Base-by-base conservation (phyloP, 345 rosid genomes). In the Melaleuca quinquenervia region DNA sequence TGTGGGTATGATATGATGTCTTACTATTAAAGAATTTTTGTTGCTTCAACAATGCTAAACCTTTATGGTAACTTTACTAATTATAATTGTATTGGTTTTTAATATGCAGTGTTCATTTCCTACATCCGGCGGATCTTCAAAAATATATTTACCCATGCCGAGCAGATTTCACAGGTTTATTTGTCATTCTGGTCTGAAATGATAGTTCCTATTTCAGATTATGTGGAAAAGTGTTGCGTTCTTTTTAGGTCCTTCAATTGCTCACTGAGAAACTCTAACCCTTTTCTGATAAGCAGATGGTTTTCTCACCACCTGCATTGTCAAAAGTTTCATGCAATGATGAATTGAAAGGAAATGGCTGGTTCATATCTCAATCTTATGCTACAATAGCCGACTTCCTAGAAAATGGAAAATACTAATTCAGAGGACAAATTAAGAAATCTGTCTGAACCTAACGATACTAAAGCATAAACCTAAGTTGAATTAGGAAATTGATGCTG, bases 101-200 rank as follows among this genome's bases (percentile, higher is more conserved):
- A 50, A 15, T 51, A 78, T 93, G 91, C 93, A 96, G 98, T 97
- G 90, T 95, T 97, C 76, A 94, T 96, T 44, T 90, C 96, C 51
- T 95, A 95, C 89, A 89, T 97, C 82, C 94, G 94, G 64, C 93
- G 97, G 87, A 95, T 97, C 91, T 96, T 96, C 96, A 96, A 91
- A 90, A 96, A 96, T 86, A 93, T 97, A 87, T 96, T 96, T 87
- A 94, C 90, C 86, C 99, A 97, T 85, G 96, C 99, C 0, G 97
- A 95, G 91, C 98, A 97, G 90, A 96, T 97, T 89, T 95, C 99
- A 27, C 98, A 96, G 99, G 99, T 96, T 36, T 48, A 27, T 85
- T 50, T 24, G 12, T 50, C 41, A 75, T 84, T 64, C 27, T 84
- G 60, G 16, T 83, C 11, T 45, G 52, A 21, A 80, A 52, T n/a